These are phyloP conservation scores for Nicotiana paniculata DNA, from an alignment of 257 asterid species.

Conservation along the genomic window DNA sequence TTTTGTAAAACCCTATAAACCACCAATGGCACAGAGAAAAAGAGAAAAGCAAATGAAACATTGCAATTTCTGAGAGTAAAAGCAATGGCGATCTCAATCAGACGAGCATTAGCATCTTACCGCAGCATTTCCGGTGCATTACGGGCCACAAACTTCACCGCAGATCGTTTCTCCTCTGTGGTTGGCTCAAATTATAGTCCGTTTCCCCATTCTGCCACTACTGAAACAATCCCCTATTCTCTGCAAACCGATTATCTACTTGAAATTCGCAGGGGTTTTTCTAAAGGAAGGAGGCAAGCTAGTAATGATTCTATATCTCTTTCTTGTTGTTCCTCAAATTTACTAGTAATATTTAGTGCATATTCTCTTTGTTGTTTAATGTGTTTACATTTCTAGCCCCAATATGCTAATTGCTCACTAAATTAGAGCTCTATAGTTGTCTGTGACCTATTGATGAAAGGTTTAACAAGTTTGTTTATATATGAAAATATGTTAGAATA, in stretches of 20 bases:
- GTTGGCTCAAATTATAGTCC: constrained; percentile 22
- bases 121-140: constrained; percentile 25
- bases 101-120: constrained; percentile 54
- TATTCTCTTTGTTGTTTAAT: neutral
- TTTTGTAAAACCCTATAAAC: constrained; percentile 19
- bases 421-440: neutral
- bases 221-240: constrained; percentile 13
- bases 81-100: constrained; percentile 46
- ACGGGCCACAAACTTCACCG: constrained; percentile 29
- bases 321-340: neutral
- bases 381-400: neutral
- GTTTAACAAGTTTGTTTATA: no score
- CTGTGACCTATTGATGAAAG: no score
- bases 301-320: constrained; percentile 21
- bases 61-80: neutral
- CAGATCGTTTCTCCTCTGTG: constrained; percentile 24
- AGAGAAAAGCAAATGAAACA: neutral
- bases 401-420: neutral
- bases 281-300: constrained; percentile 62
- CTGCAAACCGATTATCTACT: constrained; percentile 17
- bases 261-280: constrained; percentile 49
- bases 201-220: constrained; percentile 2
- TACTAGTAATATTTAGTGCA: neutral
- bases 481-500: neutral
- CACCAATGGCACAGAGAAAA: no score